A percentile compares a stretch with the other conserved stretches of the same genome.
Conservation (phyloP, 495 filamentous ascomycete genomes). For the Lasiosphaeriaceae sp. region DNA sequence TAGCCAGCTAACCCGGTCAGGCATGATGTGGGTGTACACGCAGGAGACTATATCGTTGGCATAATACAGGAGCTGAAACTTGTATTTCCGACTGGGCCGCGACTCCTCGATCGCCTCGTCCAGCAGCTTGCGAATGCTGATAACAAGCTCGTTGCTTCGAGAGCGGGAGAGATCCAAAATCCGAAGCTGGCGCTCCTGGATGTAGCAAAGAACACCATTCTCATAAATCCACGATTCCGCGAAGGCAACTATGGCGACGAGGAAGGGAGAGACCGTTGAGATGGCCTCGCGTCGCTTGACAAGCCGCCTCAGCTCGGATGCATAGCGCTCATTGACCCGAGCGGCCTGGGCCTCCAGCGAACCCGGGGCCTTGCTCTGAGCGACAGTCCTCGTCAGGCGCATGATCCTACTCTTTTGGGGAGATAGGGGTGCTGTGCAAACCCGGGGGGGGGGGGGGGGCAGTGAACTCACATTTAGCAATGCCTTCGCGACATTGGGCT, state of each 20-base stretch:
- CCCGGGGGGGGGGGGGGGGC: background rate
- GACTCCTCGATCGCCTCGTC: conserved; percentile 28
- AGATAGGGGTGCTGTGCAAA: conserved; percentile 3
- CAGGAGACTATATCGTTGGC: conserved; percentile 59
- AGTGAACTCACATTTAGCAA: conserved; percentile 50
- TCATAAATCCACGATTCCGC: conserved; percentile 60
- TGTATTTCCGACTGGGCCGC: conserved; percentile 33
- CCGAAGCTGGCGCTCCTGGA: conserved; percentile 52
- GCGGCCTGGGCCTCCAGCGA: conserved; percentile 59
- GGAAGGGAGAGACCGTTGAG: conserved; percentile 59
- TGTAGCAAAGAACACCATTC: conserved; percentile 63
- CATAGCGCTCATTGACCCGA: conserved; percentile 43
- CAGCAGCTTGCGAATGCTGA: conserved; percentile 52
- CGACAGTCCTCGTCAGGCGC: conserved; percentile 15
- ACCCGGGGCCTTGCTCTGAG: conserved; percentile 50
- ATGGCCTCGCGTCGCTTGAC: conserved; percentile 60
- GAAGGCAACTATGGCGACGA: conserved; percentile 55
- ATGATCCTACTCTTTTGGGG: background rate
- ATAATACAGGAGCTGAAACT: conserved; percentile 59
- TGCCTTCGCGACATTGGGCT: conserved; percentile 58
- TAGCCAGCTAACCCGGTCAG: conserved; percentile 45
- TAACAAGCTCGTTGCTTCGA: conserved; percentile 49
- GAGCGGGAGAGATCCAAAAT: conserved; percentile 58
- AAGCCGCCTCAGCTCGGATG: conserved; percentile 54
- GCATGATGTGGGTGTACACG: conserved; percentile 38